Percentiles rank a stretch among this genome's conserved stretches.
Evolutionary conservation across 1,139 yeast species (phyloP).

Genomic region (Protomyces macrosporus): DNA sequence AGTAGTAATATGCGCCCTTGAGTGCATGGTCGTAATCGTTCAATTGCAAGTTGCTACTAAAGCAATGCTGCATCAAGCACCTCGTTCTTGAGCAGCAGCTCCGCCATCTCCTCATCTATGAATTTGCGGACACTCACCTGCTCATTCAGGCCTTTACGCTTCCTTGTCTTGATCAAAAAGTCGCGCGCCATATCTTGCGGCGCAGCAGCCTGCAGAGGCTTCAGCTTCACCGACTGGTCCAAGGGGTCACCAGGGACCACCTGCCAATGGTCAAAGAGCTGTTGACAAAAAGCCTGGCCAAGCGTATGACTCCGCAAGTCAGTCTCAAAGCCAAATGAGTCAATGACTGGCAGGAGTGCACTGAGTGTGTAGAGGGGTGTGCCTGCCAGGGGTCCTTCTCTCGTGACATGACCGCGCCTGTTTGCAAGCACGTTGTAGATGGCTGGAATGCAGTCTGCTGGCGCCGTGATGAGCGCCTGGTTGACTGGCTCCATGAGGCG

Average conservation of each 20-base stretch:
- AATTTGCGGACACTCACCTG: slow-evolving; percentile 71
- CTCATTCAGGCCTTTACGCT: slow-evolving; percentile 68
- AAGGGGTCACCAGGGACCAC: slow-evolving; percentile 86
- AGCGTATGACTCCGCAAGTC: slow-evolving; percentile 72
- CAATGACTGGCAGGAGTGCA: slow-evolving; percentile 80
- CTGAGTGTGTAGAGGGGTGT: slow-evolving; percentile 60
- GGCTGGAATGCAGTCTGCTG: slow-evolving; percentile 45
- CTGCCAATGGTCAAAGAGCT: slow-evolving; percentile 67
- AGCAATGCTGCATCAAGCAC: slow-evolving; percentile 5
- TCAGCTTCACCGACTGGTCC: slow-evolving; percentile 58
- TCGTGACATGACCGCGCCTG: slow-evolving; percentile 63
- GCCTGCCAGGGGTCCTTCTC: slow-evolving; percentile 60
- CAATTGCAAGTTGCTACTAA: background rate
- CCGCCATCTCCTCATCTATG: slow-evolving; percentile 39
- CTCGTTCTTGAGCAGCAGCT: slow-evolving; percentile 6
- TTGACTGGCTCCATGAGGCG: slow-evolving; percentile 78
- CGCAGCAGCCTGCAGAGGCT: slow-evolving; percentile 71
- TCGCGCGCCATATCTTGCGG: slow-evolving; percentile 71
- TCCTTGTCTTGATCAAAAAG: slow-evolving; percentile 80
- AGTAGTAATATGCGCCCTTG: too few relatives aligned
- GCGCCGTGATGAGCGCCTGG: slow-evolving; percentile 55
- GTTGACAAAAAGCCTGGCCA: slow-evolving; percentile 69
- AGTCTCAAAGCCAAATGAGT: slow-evolving; percentile 81
- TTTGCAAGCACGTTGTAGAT: slow-evolving; percentile 52
- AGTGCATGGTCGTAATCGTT: too few relatives aligned